Conservation (phyloP, 345 rosid genomes). For the Draba incana region DNA sequence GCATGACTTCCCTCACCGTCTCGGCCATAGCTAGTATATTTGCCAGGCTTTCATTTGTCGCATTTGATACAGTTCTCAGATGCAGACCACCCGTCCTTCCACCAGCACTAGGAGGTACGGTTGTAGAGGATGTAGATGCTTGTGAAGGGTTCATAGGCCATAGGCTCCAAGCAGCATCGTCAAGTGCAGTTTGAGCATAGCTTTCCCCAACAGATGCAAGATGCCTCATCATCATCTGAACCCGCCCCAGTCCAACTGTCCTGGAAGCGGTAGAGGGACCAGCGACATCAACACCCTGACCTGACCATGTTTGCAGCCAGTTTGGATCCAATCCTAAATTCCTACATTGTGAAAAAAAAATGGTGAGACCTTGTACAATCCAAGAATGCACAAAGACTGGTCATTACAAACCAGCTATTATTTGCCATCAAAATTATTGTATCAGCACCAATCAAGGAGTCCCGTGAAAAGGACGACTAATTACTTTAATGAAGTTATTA, state of each 20-base stretch:
- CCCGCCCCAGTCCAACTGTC: constrained; percentile 83
- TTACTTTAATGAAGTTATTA: background rate
- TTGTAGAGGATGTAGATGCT: constrained; percentile 68
- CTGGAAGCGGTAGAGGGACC: constrained; percentile 85
- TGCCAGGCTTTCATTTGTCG: constrained; percentile 60
- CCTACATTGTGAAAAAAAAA: constrained; percentile 50
- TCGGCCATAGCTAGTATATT: constrained; percentile 93
- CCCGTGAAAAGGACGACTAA: background rate
- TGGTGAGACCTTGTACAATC: constrained; percentile 15
- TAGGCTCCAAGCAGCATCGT: constrained; percentile 85
- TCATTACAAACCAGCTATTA: constrained; percentile 4
- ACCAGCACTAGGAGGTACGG: constrained; percentile 54
- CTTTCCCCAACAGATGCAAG: constrained; percentile 96
- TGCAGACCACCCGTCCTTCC: constrained; percentile 65
- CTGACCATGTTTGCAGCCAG: constrained; percentile 80
- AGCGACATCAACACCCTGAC: constrained; percentile 79
- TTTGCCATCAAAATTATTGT: background rate
- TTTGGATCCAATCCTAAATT: constrained; percentile 74
- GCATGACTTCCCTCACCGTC: constrained; percentile 92
- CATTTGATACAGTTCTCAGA: constrained; percentile 58
- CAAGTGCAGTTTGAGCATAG: constrained; percentile 85
- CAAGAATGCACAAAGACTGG: constrained; percentile 5
- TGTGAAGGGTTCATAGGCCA: constrained; percentile 82
- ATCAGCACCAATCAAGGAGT: constrained; percentile 12
- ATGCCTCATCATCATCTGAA: constrained; percentile 99